These are phyloP conservation scores for Fusarium pininemorale DNA, from an alignment of 2,329 filamentous ascomycete genomes.

Conservation along the genomic window DNA sequence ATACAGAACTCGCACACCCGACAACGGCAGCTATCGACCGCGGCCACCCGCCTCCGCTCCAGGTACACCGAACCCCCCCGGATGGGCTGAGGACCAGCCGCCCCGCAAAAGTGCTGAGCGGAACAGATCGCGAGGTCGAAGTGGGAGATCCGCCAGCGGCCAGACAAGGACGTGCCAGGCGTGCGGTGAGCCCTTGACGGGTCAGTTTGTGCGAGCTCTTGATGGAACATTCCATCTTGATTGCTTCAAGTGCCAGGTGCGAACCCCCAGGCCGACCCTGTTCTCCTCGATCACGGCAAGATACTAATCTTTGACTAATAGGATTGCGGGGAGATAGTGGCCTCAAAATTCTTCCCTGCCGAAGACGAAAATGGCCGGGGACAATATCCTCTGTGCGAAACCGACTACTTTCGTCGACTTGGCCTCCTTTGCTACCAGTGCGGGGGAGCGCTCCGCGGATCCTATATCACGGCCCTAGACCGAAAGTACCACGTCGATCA, in stretches of 20 bases:
- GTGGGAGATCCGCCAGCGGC: conserved; percentile 65
- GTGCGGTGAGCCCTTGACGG: conserved; percentile 86
- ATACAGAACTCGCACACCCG: conserved; percentile 49
- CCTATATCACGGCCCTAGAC: conserved; percentile 97
- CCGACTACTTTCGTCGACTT: conserved; percentile 93
- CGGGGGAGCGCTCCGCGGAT: conserved; percentile 90
- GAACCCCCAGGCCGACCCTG: not conserved
- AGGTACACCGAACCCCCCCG: conserved; percentile 44
- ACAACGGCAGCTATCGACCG: conserved; percentile 47
- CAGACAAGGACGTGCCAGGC: conserved; percentile 80
- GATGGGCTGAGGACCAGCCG: conserved; percentile 52
- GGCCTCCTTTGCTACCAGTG: conserved; percentile 92
- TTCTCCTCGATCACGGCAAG: not conserved
- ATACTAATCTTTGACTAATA: conserved; percentile 52
- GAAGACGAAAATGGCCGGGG: conserved; percentile 85
- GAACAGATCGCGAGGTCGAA: conserved; percentile 64
- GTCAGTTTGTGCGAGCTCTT: conserved; percentile 94
- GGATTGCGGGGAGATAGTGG: conserved; percentile 97
- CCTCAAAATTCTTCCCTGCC: conserved; percentile 98
- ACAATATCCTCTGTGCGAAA: conserved; percentile 97
- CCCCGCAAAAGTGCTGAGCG: conserved; percentile 65
- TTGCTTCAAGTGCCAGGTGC: conserved; percentile 95
- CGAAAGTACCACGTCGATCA: conserved; percentile 99
- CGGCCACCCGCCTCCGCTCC: conserved; percentile 50
- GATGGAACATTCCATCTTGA: conserved; percentile 96